These are phyloP conservation scores for Ascochyta clinopodiicola DNA, from an alignment of 2,329 filamentous ascomycete species.

Conservation along the genomic window DNA sequence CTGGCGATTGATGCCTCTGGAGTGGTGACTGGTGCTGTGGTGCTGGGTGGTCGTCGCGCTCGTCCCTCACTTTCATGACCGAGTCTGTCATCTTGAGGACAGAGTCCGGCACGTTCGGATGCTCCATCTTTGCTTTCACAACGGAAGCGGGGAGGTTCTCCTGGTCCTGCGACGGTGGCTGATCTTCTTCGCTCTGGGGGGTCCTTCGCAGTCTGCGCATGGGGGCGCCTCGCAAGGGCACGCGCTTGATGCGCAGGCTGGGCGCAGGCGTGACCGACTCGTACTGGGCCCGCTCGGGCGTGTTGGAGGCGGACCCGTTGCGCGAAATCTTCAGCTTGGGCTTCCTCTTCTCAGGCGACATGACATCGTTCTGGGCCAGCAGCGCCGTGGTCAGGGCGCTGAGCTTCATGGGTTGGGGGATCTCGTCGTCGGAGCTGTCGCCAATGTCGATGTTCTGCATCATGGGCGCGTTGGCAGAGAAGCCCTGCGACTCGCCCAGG, in stretches of 20 bases:
- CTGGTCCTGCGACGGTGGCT: conserved; percentile 69
- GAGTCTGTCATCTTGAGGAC: conserved; percentile 30
- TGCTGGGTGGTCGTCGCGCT: conserved; percentile 29
- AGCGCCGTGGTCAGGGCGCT: conserved; percentile 91
- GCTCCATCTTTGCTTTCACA: conserved; percentile 31
- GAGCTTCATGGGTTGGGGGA: conserved; percentile 85
- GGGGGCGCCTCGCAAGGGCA: conserved; percentile 48
- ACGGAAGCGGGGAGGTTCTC: conserved; percentile 72
- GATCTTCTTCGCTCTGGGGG: conserved; percentile 49
- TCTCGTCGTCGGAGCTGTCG: conserved; percentile 94
- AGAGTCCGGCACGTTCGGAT: conserved; percentile 28
- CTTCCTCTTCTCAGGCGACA: conserved; percentile 47
- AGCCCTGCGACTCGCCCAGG: conserved; percentile 54
- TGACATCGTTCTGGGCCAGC: conserved; percentile 59
- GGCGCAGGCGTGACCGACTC: conserved; percentile 51
- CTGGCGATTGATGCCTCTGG: conserved; percentile 36
- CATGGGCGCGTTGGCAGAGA: conserved; percentile 54
- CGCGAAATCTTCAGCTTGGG: conserved; percentile 49
- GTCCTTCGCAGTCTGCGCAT: conserved; percentile 49
- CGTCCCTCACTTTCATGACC: conserved; percentile 44
- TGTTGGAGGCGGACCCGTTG: conserved; percentile 45
- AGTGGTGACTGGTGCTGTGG: conserved; percentile 38
- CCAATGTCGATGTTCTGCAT: conserved; percentile 63
- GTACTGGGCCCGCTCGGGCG: conserved; percentile 37
- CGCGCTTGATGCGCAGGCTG: conserved; percentile 48